Evolutionary conservation across 2,329 filamentous ascomycete genomes (phyloP).

Genomic region (Lizonia empirigonia): DNA sequence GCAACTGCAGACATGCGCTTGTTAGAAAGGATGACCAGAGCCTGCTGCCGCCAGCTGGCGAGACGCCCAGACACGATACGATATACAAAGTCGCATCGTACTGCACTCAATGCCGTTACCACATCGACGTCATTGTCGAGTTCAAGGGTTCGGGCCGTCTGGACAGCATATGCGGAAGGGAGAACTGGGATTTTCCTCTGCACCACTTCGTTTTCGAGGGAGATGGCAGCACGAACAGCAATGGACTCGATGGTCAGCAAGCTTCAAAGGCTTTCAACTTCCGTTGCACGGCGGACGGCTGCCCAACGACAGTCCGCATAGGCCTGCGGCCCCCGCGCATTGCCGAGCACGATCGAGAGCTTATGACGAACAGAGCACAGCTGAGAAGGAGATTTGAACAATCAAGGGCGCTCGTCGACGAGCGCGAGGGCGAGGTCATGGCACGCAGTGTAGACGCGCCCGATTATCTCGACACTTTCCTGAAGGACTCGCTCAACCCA

Average conservation of each 20-base stretch:
- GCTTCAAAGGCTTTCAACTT: constrained; percentile 51
- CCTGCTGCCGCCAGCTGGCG: constrained; percentile 52
- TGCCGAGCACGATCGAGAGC: constrained; percentile 52
- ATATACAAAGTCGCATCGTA: constrained; percentile 64
- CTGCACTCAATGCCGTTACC: constrained; percentile 66
- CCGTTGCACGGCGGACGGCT: constrained; percentile 64
- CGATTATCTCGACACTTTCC: constrained; percentile 63
- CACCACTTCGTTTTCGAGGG: constrained; percentile 62
- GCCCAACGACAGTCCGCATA: constrained; percentile 60
- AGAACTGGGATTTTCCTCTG: constrained; percentile 58
- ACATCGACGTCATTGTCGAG: constrained; percentile 64
- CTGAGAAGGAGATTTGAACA: constrained; percentile 61
- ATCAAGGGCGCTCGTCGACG: constrained; percentile 58
- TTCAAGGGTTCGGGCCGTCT: constrained; percentile 52
- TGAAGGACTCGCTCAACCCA: constrained; percentile 62
- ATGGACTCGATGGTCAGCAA: constrained; percentile 25
- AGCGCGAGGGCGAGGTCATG: constrained; percentile 59
- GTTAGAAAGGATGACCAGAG: constrained; percentile 63
- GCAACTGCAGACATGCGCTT: constrained; percentile 65
- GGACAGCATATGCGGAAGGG: constrained; percentile 49
- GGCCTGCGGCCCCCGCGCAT: constrained; percentile 60
- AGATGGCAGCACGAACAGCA: constrained; percentile 13
- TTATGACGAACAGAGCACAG: constrained; percentile 60
- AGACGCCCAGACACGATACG: constrained; percentile 46
- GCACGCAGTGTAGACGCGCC: constrained; percentile 62